phyloP scores from a whole-genome alignment of 2,329 filamentous ascomycete species.

The Escovopsis weberi region DNA sequence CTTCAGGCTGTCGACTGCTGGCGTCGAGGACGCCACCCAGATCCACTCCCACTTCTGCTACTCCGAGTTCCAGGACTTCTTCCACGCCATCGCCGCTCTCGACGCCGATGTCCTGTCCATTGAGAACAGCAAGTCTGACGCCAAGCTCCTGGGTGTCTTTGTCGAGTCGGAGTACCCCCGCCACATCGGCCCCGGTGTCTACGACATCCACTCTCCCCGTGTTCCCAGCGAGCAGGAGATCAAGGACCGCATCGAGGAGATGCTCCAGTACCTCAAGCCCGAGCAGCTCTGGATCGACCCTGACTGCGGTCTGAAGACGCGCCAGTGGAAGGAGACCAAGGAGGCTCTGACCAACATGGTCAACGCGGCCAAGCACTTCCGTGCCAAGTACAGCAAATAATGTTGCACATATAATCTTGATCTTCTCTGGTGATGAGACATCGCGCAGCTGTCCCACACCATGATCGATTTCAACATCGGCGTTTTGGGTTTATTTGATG shows the following conservation, averaged over 20 bases:
- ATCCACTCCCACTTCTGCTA: conserved; percentile 99
- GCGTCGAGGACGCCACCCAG: conserved; percentile 90
- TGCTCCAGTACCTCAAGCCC: conserved; percentile 92
- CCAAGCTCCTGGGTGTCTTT: conserved; percentile 97
- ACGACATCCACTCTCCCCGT: conserved; percentile 99
- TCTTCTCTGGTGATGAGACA: conserved; percentile 7
- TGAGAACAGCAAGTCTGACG: conserved; percentile 99
- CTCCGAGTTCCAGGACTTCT: conserved; percentile 99
- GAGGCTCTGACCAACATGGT: conserved; percentile 93
- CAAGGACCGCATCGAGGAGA: conserved; percentile 93
- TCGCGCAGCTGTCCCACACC: conserved; percentile 17
- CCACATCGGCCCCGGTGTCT: conserved; percentile 98
- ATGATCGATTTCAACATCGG: conserved; percentile 46
- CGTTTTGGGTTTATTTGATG: conserved; percentile 29
- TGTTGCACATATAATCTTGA: conserved; percentile 8
- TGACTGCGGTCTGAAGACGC: conserved; percentile 98
- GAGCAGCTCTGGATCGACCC: conserved; percentile 99
- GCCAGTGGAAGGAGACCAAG: conserved; percentile 98
- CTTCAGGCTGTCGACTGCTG: conserved; percentile 90
- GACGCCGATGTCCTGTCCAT: conserved; percentile 98
- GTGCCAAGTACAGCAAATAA: conserved; percentile 68
- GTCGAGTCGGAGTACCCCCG: conserved; percentile 93
- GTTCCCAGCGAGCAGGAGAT: conserved; percentile 96
- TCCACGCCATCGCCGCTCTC: conserved; percentile 96
- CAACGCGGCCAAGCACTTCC: conserved; percentile 94